Percentiles rank a stretch among this genome's conserved stretches.
Conservation (phyloP, 2,329 filamentous ascomycete genomes). For the Corynespora cassiicola region DNA sequence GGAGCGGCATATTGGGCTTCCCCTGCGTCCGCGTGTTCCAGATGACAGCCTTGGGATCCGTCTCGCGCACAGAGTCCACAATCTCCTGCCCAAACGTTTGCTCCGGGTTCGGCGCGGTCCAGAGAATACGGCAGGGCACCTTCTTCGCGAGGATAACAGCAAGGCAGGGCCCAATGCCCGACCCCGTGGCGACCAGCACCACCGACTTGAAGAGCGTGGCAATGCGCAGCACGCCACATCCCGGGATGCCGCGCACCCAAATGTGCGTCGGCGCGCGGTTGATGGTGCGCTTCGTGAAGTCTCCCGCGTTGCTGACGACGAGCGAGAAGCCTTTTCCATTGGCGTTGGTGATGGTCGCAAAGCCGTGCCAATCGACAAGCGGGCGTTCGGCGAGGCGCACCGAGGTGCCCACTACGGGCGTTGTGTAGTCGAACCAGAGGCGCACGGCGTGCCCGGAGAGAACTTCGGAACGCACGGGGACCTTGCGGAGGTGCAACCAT, state of each 20-base stretch:
- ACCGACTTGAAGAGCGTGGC: conserved; percentile 43
- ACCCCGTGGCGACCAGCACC: conserved; percentile 46
- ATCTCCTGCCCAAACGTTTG: conserved; percentile 70
- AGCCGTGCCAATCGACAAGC: conserved; percentile 46
- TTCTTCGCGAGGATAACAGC: conserved; percentile 58
- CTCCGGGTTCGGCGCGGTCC: conserved; percentile 71
- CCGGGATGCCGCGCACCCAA: conserved; percentile 45
- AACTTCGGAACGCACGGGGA: conserved; percentile 69
- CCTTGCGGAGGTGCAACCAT: conserved; percentile 75
- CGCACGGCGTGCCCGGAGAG: conserved; percentile 77
- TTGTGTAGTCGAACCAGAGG: conserved; percentile 59
- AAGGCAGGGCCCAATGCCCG: conserved; percentile 51
- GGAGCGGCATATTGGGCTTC: conserved; percentile 67
- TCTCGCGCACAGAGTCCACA: conserved; percentile 62
- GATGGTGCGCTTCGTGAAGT: conserved; percentile 48
- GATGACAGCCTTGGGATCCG: conserved; percentile 70
- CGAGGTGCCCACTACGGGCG: conserved; percentile 37
- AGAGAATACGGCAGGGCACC: conserved; percentile 68
- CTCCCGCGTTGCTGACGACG: conserved; percentile 46
- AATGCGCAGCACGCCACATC: conserved; percentile 44
- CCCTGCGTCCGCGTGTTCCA: conserved; percentile 70
- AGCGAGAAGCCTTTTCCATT: conserved; percentile 38
- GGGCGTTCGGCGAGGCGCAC: conserved; percentile 40
- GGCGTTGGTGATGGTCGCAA: conserved; percentile 47
- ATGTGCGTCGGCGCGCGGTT: conserved; percentile 39